Conservation (phyloP, 768 basidiomycete species). For the Suillus fuscotomentosus region DNA sequence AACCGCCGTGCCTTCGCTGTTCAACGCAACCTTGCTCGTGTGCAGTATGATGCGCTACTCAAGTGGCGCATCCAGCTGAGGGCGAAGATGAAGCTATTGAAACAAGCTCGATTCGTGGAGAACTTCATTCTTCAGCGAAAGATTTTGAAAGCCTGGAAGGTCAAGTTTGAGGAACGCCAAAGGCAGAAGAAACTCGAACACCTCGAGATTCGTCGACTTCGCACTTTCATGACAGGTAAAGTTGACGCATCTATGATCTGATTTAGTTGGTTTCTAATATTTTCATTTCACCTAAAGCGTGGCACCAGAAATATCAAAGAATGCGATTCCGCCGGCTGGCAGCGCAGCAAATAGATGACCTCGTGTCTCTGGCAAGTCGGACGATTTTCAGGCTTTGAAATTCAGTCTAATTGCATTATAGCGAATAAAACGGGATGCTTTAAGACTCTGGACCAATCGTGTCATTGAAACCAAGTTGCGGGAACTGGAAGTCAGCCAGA, state of each 20-base stretch:
- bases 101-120: slow-evolving; percentile 54
- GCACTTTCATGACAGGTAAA: slow-evolving; percentile 28
- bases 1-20: slow-evolving; percentile 48
- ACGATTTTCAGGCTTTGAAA: not conserved
- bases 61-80: slow-evolving; percentile 59
- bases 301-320: slow-evolving; percentile 41
- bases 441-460: slow-evolving; percentile 67
- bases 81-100: slow-evolving; percentile 44
- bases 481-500: slow-evolving; percentile 63
- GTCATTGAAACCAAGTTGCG: slow-evolving; percentile 73
- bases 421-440: slow-evolving; percentile 48
- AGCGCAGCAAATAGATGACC: slow-evolving; percentile 41
- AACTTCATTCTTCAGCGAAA: slow-evolving; percentile 49
- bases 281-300: slow-evolving; percentile 35
- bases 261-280: slow-evolving; percentile 8
- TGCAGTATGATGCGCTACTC: slow-evolving; percentile 45
- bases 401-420: slow-evolving; percentile 24
- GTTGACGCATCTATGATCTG: slow-evolving; percentile 16
- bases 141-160: slow-evolving; percentile 49
- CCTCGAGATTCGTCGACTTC: slow-evolving; percentile 39
- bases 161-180: slow-evolving; percentile 40
- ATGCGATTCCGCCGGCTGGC: slow-evolving; percentile 40
- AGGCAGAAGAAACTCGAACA: slow-evolving; percentile 44
- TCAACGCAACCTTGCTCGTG: slow-evolving; percentile 32
- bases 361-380: slow-evolving; percentile 38